A percentile compares a stretch with the other conserved stretches of the same genome.
Evolutionary conservation across 805 yeast genomes (phyloP).

Genomic region (Ogataea haglerorum): DNA sequence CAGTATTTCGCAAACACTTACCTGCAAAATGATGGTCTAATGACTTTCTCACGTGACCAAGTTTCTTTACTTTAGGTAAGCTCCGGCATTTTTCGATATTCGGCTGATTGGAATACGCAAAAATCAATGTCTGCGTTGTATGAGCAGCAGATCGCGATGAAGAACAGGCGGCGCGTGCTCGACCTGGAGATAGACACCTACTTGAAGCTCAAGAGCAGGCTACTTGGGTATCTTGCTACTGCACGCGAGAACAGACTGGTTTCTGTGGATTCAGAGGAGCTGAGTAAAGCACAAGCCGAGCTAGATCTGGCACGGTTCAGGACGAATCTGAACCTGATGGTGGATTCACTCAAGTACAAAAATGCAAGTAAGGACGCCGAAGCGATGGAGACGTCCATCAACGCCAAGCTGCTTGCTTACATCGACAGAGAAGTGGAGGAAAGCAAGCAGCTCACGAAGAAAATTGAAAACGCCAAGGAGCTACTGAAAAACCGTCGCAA

Average conservation of each 20-base stretch:
- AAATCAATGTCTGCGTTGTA: background rate
- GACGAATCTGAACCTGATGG: conserved; percentile 16
- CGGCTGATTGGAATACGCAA: no score
- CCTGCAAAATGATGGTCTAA: no score
- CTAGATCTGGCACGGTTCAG: conserved; percentile 18
- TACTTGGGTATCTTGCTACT: conserved; percentile 14
- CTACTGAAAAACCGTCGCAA: conserved; percentile 23
- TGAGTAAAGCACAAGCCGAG: conserved; percentile 20
- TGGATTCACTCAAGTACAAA: conserved; percentile 20
- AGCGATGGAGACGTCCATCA: conserved; percentile 19
- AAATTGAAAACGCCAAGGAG: conserved; percentile 23
- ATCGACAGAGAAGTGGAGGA: conserved; percentile 22
- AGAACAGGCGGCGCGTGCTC: conserved; percentile 28
- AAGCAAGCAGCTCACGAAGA: conserved; percentile 17
- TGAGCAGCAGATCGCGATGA: conserved; percentile 25
- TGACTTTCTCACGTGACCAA: no score
- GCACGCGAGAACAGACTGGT: conserved; percentile 19
- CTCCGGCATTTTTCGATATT: no score
- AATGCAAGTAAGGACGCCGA: conserved; percentile 15
- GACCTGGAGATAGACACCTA: conserved; percentile 31
- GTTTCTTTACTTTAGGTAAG: no score
- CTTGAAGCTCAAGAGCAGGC: conserved; percentile 20
- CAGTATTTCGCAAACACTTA: no score
- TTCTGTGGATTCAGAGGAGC: conserved; percentile 12
- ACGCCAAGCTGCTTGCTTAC: conserved; percentile 17